phyloP scores from a whole-genome alignment of 2,329 filamentous ascomycete species.

The Aspergillus sclerotialis region DNA sequence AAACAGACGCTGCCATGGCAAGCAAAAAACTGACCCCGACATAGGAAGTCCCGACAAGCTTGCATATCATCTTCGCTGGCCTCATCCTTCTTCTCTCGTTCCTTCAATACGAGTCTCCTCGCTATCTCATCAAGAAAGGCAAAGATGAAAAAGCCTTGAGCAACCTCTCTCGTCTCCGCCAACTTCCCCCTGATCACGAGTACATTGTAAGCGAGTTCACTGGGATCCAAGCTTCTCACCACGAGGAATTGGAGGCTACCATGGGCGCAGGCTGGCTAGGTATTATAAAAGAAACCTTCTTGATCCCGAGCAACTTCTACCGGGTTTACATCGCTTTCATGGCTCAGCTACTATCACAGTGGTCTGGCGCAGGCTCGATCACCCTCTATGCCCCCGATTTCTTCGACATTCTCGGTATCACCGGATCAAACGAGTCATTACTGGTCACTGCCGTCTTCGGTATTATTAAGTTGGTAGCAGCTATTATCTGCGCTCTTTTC shows the following conservation, averaged over 20 bases:
- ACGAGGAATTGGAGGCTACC: slow-evolving; percentile 66
- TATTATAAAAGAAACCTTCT: slow-evolving; percentile 61
- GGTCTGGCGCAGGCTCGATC: slow-evolving; percentile 67
- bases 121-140: slow-evolving; percentile 61
- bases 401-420: slow-evolving; percentile 64
- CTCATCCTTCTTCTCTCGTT: slow-evolving; percentile 65
- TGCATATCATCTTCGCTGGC: slow-evolving; percentile 71
- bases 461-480: slow-evolving; percentile 62
- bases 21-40: background rate
- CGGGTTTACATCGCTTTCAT: slow-evolving; percentile 60
- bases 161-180: slow-evolving; percentile 49
- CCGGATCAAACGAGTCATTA: slow-evolving; percentile 60
- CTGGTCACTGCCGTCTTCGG: slow-evolving; percentile 71
- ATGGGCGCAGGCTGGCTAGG: slow-evolving; percentile 59
- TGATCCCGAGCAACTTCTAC: slow-evolving; percentile 63
- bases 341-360: slow-evolving; percentile 67
- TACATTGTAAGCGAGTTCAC: slow-evolving; percentile 57
- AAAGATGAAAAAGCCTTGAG: slow-evolving; percentile 43
- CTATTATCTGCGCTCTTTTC: slow-evolving; percentile 66
- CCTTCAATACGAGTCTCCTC: slow-evolving; percentile 62
- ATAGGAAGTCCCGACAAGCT: slow-evolving; percentile 56
- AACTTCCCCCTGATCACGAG: slow-evolving; percentile 52
- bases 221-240: slow-evolving; percentile 58
- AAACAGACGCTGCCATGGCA: slow-evolving; percentile 3
- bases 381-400: slow-evolving; percentile 70